These are phyloP conservation scores for Tuber magnatum DNA, from an alignment of 495 filamentous ascomycete genomes.

Conservation along the genomic window DNA sequence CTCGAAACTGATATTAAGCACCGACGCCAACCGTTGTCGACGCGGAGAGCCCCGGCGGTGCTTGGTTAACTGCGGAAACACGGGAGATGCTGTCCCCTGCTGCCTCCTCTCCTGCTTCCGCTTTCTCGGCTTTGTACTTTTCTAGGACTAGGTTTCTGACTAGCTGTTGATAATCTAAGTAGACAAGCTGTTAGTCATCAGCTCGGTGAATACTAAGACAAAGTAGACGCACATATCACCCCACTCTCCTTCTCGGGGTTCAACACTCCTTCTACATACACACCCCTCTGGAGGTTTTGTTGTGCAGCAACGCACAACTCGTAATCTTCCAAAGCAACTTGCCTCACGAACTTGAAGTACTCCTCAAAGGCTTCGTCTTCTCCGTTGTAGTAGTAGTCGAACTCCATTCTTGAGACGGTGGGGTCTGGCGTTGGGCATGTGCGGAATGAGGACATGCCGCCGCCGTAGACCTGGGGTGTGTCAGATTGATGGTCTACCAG, in stretches of 20 bases:
- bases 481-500: not conserved
- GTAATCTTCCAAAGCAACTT: conserved; percentile 56
- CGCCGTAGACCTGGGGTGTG: conserved; percentile 51
- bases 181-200: not conserved
- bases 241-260: conserved; percentile 56
- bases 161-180: conserved; percentile 51
- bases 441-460: conserved; percentile 55
- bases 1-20: not conserved
- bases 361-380: conserved; percentile 54
- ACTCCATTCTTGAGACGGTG: conserved; percentile 54
- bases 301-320: conserved; percentile 57
- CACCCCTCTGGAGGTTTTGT: conserved; percentile 50
- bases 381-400: conserved; percentile 55
- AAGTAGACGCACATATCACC: conserved; percentile 34
- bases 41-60: not conserved
- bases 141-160: conserved; percentile 51
- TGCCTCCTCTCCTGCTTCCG: not conserved
- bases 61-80: not conserved
- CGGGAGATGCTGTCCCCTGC: not conserved
- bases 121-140: conserved; percentile 46
- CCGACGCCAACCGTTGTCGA: not conserved
- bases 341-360: conserved; percentile 55
- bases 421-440: conserved; percentile 52
- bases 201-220: not conserved
- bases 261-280: conserved; percentile 55